Base-by-base conservation (phyloP, 176 grass and related monocot species). In the Carex parvula region DNA sequence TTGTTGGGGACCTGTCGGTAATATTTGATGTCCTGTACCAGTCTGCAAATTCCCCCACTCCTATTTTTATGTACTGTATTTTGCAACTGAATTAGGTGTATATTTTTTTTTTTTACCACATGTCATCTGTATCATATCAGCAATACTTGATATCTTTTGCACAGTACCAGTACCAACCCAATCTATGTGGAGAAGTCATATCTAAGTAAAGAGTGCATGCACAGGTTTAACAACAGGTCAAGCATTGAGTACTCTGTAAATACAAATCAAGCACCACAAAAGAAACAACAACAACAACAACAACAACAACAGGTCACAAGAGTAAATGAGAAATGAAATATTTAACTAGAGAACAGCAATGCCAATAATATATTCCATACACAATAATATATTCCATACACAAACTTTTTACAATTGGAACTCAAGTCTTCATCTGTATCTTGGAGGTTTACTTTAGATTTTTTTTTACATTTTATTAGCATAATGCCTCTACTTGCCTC, bases 401-500 rank as follows among this genome's bases (percentile, higher is more conserved):
- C 72, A 12, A 56, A 8, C 20, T 55, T 54, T 10, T 54, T 54
- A 17, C 5, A 26, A 33, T 85, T 88, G 1, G n/a, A 71, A 82
- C 22, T 30, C 6, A 55, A 64, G 17, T 86, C 7, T 33, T 15
- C 30, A 50, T 11, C 80, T 84, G 39, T 52, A 84, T 66, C 39
- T 60, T 55, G 64, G 2, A 87, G 64, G 46, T 86, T 30, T 59
- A 42, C 12, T 60, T 85, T 70, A 3, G 14, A 79, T 1, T 66
- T 42, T 75, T 26, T 26, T 46, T 55, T 8, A 21, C 33, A 68
- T 54, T 21, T 84, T 54, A 81, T 92, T 29, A 76, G 48, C 26
- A 26, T 79, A 84, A 65, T 86, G 12, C 82, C 6, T 60, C 66
- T 75, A 16, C 70, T 15, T 86, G 12, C 35, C 60, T 86, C 60